Conservation (phyloP, 306 rosid species). For the Cajanus cajan region DNA sequence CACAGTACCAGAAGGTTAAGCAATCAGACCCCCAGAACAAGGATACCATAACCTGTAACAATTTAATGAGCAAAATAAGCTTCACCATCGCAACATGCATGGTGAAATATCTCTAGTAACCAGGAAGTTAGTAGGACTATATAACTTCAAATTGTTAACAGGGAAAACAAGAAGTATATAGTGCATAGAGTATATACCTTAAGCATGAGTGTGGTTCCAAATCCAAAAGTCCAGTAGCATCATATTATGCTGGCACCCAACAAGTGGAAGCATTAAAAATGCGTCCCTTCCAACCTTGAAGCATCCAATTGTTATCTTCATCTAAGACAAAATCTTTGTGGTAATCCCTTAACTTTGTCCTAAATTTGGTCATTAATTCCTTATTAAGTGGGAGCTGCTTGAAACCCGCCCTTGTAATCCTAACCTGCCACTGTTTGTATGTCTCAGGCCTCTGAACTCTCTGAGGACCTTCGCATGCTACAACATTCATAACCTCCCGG, state of each 20-base stretch:
- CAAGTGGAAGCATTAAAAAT: constrained; percentile 62
- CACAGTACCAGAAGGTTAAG: neutral
- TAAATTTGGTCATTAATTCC: constrained; percentile 39
- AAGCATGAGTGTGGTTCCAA: neutral
- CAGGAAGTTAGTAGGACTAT: too few species aligned
- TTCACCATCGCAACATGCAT: neutral
- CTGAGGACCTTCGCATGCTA: constrained; percentile 70
- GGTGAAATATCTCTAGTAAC: neutral
- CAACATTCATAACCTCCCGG: constrained; percentile 61
- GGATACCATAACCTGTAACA: constrained; percentile 17
- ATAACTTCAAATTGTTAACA: neutral
- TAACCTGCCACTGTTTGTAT: neutral
- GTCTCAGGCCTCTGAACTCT: constrained; percentile 29
- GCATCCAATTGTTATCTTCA: constrained; percentile 64
- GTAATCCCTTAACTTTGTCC: constrained; percentile 36
- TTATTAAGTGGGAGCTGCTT: constrained; percentile 44
- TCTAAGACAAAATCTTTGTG: constrained; percentile 63
- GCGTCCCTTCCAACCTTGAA: constrained; percentile 28
- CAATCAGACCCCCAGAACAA: neutral
- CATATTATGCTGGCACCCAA: constrained; percentile 57
- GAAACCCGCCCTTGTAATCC: constrained; percentile 44
- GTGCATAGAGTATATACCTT: neutral
- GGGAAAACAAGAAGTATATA: neutral
- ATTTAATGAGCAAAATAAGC: neutral
- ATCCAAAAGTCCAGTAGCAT: neutral